Base-by-base conservation (phyloP, 2,329 filamentous ascomycete genomes). In the Pseudopyricularia javanii region DNA sequence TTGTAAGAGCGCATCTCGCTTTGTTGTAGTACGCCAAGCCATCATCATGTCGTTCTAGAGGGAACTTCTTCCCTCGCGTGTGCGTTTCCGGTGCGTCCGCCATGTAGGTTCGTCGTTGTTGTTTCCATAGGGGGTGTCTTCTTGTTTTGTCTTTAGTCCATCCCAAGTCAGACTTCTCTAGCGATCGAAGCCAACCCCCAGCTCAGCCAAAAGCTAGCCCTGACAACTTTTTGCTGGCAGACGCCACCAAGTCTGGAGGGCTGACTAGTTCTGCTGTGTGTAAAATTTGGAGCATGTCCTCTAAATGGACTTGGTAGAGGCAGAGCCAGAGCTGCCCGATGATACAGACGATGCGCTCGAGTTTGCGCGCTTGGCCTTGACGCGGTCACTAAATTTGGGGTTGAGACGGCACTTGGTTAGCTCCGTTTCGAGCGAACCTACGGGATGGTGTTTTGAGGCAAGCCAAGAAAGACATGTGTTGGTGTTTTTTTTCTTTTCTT, bases 351-450 rank as follows among this genome's bases (percentile, higher is more conserved):
- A 30, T 30, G 22, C 22, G 49, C 33, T 45, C 17, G 57, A 56
- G 54, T 53, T 55, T 26, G 50, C 54, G 26, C 49, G 54, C 28
- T 50, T 47, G 15, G 56, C 49, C 49, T 54, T 59, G 40, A 49
- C 34, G 45, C 57, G 57, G 35, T 59, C 56, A 34, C 57, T 59
- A 26, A 7, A 28, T 50, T 33, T 11, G 6, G 17, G 28, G 28
- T 30, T 30, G 28, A 5, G 28, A 30, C 28, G 28, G 28, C 28
- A 4, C 28, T 9, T 4, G 9, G 28, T 30, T 30, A 30, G 28
- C 28, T 30, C 9, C 28, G 28, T 30, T 30, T 30, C 28, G 28
- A 30, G 28, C 28, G 9, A 5, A 9, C 9, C 28, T 4, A 30
- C 9, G 28, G 9, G n/a, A n/a, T n/a, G n/a, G 9, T 30, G 28